Percentiles rank a stretch among this genome's conserved stretches.
phyloP scores from a whole-genome alignment of 371 early-diverging fungal genomes.

The Mortierella sp. region DNA sequence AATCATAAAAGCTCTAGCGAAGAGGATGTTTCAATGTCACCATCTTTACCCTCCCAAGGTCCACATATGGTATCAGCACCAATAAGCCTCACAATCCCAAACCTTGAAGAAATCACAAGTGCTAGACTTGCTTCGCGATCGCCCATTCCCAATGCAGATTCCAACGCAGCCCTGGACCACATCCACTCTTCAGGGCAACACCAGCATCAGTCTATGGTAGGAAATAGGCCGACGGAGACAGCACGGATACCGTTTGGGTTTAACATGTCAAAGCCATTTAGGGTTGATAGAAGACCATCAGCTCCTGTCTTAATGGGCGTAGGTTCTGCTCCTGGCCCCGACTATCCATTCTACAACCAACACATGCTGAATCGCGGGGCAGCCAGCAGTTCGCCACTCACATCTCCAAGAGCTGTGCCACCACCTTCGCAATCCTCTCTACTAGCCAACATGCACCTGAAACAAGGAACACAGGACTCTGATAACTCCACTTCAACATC shows the following conservation, averaged over 20 bases:
- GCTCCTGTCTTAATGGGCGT: slow-evolving; percentile 49
- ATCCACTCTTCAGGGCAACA: slow-evolving; percentile 14
- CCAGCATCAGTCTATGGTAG: slow-evolving; percentile 10
- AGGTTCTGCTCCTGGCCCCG: slow-evolving; percentile 28
- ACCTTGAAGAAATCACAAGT: slow-evolving; percentile 47
- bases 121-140: slow-evolving; percentile 50
- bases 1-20: slow-evolving; percentile 47
- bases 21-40: slow-evolving; percentile 35
- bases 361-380: slow-evolving; percentile 21
- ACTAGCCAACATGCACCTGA: slow-evolving; percentile 31
- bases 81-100: slow-evolving; percentile 47
- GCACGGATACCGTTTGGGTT: slow-evolving; percentile 50
- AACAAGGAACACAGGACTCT: slow-evolving; percentile 27
- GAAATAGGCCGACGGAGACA: slow-evolving; percentile 15
- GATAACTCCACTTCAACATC: slow-evolving; percentile 19
- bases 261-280: slow-evolving; percentile 38
- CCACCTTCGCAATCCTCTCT: slow-evolving; percentile 33
- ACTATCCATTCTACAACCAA: slow-evolving; percentile 34
- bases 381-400: slow-evolving; percentile 29
- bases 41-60: slow-evolving; percentile 17
- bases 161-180: slow-evolving; percentile 12
- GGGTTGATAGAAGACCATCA: slow-evolving; percentile 47
- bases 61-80: slow-evolving; percentile 28
- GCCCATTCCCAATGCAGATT: slow-evolving; percentile 28
- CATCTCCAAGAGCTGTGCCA: slow-evolving; percentile 43